Percentiles rank a stretch among this genome's conserved stretches.
Evolutionary conservation across 2,329 filamentous ascomycete genomes (phyloP).

Genomic region (Aspergillus persii): DNA sequence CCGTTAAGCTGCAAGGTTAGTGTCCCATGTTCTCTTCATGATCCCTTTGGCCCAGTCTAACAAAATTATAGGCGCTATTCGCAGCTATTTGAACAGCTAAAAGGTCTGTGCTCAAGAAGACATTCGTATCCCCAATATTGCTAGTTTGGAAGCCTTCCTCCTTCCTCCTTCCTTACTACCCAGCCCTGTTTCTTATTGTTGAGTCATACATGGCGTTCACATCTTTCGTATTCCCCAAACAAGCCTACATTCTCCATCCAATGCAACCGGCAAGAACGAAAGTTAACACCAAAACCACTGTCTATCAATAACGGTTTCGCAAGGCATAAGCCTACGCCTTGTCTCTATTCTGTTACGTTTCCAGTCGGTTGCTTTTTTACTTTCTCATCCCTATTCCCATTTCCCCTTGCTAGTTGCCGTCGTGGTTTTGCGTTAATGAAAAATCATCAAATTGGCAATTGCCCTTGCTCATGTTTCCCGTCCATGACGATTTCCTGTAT

Average conservation of each 20-base stretch:
- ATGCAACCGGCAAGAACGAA: not conserved
- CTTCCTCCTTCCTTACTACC: slow-evolving; percentile 7
- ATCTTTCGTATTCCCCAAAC: not conserved
- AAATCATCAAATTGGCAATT: slow-evolving; percentile 20
- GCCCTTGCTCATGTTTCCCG: slow-evolving; percentile 1
- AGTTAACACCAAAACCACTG: not conserved
- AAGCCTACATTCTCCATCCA: not conserved
- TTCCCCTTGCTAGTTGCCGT: not conserved
- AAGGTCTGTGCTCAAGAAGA: slow-evolving; percentile 9
- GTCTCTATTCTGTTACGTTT: not conserved
- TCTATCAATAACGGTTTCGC: not conserved
- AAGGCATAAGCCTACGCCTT: not conserved
- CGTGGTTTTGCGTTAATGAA: slow-evolving; percentile 20
- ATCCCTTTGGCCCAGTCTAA: slow-evolving; percentile 7
- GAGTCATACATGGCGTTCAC: slow-evolving; percentile 11
- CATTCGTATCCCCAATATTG: slow-evolving; percentile 4
- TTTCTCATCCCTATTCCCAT: slow-evolving; percentile 1
- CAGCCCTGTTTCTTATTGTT: slow-evolving; percentile 7
- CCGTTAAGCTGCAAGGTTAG: slow-evolving; percentile 73
- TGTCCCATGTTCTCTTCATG: not conserved
- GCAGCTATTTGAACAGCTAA: slow-evolving; percentile 50
- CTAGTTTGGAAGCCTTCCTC: not conserved
- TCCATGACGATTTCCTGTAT: slow-evolving; percentile 14
- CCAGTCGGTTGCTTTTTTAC: not conserved
- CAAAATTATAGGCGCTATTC: slow-evolving; percentile 41